Conservation (phyloP, 768 basidiomycete species). For the Suillus variegatus region DNA sequence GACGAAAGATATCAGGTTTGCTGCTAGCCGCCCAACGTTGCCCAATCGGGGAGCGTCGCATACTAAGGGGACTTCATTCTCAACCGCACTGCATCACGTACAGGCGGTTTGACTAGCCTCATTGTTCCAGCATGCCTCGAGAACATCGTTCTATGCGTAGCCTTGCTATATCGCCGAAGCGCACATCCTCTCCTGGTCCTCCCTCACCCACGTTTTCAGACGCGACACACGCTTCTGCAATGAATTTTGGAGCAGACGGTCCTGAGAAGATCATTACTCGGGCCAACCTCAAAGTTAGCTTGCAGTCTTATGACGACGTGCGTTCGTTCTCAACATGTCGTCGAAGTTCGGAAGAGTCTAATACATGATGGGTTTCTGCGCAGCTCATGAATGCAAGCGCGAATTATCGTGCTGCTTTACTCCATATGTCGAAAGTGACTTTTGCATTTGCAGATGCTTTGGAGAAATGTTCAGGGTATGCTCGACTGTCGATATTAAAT, state of each 20-base stretch:
- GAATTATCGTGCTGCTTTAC: constrained; percentile 77
- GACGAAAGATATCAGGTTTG: background rate
- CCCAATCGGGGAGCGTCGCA: constrained; percentile 17
- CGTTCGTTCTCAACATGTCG: constrained; percentile 26
- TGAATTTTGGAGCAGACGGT: constrained; percentile 74
- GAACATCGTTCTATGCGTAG: constrained; percentile 58
- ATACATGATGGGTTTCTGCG: constrained; percentile 19
- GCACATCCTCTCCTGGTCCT: constrained; percentile 53
- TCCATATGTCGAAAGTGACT: constrained; percentile 80
- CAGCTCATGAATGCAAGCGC: constrained; percentile 79
- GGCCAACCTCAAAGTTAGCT: constrained; percentile 70
- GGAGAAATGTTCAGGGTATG: constrained; percentile 81
- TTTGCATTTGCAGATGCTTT: constrained; percentile 86
- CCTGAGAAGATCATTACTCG: constrained; percentile 84
- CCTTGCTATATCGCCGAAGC: constrained; percentile 48
- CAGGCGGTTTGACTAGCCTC: constrained; percentile 16
- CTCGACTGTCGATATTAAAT: constrained; percentile 9
- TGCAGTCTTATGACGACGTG: constrained; percentile 83
- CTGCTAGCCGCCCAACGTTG: background rate
- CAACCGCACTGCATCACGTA: constrained; percentile 16
- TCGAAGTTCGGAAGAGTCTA: constrained; percentile 10
- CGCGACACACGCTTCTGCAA: constrained; percentile 72
- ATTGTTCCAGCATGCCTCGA: constrained; percentile 43
- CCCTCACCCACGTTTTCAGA: constrained; percentile 88
- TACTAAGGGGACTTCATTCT: constrained; percentile 3